Evolutionary conservation across 176 grass and related monocot species (phyloP).

Genomic region (Lolium rigidum): DNA sequence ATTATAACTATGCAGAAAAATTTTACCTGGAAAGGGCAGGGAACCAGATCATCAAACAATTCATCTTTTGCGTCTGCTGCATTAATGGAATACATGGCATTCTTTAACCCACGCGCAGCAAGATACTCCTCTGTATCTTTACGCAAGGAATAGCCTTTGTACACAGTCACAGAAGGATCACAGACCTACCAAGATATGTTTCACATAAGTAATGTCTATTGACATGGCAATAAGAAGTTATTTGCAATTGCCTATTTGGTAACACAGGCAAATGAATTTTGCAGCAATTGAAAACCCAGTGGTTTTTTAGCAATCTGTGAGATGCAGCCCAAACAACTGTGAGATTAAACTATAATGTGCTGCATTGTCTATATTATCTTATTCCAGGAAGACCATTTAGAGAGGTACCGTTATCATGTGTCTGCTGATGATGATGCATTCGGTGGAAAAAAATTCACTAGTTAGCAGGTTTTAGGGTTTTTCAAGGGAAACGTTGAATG

Average conservation of each 20-base stretch:
- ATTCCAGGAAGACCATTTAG: background rate
- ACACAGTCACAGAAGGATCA: conserved; percentile 80
- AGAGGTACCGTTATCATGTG: background rate
- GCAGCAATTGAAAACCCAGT: background rate
- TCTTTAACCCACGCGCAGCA: conserved; percentile 51
- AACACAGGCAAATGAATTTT: background rate
- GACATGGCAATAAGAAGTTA: background rate
- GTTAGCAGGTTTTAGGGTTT: background rate
- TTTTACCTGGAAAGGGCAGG: conserved; percentile 88
- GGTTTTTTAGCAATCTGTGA: background rate
- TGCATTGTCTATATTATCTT: background rate
- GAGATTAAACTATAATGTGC: background rate
- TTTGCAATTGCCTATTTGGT: background rate
- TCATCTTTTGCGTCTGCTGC: conserved; percentile 68
- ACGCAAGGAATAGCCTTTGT: conserved; percentile 68
- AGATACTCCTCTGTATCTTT: conserved; percentile 85
- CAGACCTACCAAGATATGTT: conserved; percentile 47
- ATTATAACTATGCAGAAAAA: background rate
- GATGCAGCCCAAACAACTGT: background rate
- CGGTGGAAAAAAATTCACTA: background rate
- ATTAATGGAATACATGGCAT: conserved; percentile 65
- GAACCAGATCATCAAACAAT: conserved; percentile 66
- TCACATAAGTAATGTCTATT: conserved; percentile 20
- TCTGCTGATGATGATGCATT: background rate
- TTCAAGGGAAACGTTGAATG: background rate